A percentile compares a stretch with the other conserved stretches of the same genome.
phyloP scores from a whole-genome alignment of 352 stramenopile genomes.

The Globisporangium camurandrum region DNA sequence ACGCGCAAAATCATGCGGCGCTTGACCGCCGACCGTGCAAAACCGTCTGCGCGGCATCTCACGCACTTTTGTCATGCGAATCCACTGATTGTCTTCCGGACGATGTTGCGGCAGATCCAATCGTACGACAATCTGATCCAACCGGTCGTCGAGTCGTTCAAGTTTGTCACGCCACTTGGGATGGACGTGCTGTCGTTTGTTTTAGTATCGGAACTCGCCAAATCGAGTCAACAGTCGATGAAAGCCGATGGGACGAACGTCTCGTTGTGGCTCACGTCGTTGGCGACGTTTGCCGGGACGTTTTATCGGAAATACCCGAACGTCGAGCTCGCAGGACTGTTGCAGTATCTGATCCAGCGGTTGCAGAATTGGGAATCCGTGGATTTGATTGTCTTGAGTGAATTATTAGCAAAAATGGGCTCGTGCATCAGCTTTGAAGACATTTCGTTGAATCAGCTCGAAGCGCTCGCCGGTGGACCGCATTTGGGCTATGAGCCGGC shows the following conservation, averaged over 20 bases:
- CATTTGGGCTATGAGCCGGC: conserved; percentile 74
- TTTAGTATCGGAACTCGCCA: conserved; percentile 87
- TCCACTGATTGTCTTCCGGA: conserved; percentile 91
- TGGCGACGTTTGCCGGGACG: conserved; percentile 91
- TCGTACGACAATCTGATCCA: conserved; percentile 97
- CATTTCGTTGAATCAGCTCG: conserved; percentile 75
- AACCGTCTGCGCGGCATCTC: conserved; percentile 61
- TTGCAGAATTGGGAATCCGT: conserved; percentile 82
- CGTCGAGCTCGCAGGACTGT: conserved; percentile 87
- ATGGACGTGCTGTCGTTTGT: conserved; percentile 94
- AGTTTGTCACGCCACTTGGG: conserved; percentile 89
- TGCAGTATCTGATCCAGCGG: conserved; percentile 88
- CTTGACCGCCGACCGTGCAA: conserved; percentile 74
- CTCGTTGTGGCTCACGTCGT: conserved; percentile 90
- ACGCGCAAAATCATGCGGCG: conserved; percentile 76
- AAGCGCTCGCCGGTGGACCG: conserved; percentile 71
- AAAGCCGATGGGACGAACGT: conserved; percentile 88
- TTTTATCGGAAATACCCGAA: conserved; percentile 93
- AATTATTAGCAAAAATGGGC: conserved; percentile 85
- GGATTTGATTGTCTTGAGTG: conserved; percentile 82
- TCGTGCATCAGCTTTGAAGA: conserved; percentile 83
- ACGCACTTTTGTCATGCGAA: conserved; percentile 91
- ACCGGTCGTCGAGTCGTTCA: conserved; percentile 93
- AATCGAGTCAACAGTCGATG: conserved; percentile 77
- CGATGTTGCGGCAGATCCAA: conserved; percentile 94